Evolutionary conservation across 805 yeast species (phyloP), one percentile per base, ranked within the genome.

Genomic region (Barnettozyma populi): DNA sequence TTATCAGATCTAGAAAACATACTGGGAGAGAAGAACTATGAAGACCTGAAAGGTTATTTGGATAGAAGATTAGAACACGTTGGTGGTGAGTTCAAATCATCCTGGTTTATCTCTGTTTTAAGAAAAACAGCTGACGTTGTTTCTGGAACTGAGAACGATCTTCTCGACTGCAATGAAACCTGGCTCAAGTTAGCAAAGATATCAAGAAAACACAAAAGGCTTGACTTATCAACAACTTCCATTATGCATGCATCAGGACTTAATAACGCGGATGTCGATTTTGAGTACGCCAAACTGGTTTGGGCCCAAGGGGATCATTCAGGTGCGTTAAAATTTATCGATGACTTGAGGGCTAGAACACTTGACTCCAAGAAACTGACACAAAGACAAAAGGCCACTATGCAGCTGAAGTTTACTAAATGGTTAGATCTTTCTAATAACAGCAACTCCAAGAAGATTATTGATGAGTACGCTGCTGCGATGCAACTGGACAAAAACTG

Each of bases 241-340:
- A 76, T 85, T 20, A 75, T 86, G 59, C 73, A 79, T 56, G 89
- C 88, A 1, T 52, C 67, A 57, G 49, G 52, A 45, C 29, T 51
- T 14, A 54, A 59, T 1, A 66, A 70, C 25, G 59, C 65, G 7
- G 69, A 70, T 21, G 82, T 86, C 7, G 84, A 82, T 49, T 65
- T 85, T 36, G 96, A 90, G 61, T 84, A 85, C 63, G 84, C 97
- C 0, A 82, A 86, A 48, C 72, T 94, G 8, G 65, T 89, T 36
- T 92, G 98, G 97, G 84, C 81, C 4, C 88, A 86, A 60, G 96
- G 95, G 1, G 95, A 89, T 52, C 87, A 80, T 50, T 77, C 90
- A 21, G 84, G 89, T 55, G 98, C 98, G 0, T 73, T 92, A 39
- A 81, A 84, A 44, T 71, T 79, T 7, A 68, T 87, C 34, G 74